Evolutionary conservation across 2,329 filamentous ascomycete genomes (phyloP).

Genomic region (Colletotrichum lupini): DNA sequence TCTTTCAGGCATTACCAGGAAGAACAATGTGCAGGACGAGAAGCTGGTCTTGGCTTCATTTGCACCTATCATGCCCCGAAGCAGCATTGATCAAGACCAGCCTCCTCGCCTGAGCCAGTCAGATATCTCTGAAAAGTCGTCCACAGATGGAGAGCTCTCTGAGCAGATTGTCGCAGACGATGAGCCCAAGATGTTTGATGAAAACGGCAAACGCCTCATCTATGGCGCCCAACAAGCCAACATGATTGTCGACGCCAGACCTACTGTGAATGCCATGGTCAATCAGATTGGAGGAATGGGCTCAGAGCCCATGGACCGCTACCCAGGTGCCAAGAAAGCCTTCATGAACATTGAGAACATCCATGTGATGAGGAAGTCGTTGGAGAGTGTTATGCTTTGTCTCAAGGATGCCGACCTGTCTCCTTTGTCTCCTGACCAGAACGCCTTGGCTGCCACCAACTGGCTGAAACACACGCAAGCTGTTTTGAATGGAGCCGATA

Average conservation of each 20-base stretch:
- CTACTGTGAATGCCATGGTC: slow-evolving; percentile 91
- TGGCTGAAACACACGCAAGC: slow-evolving; percentile 92
- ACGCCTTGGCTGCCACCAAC: slow-evolving; percentile 82
- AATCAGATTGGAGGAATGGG: slow-evolving; percentile 95
- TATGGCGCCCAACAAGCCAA: slow-evolving; percentile 96
- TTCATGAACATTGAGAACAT: slow-evolving; percentile 99
- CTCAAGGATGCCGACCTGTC: slow-evolving; percentile 94
- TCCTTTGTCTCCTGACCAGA: slow-evolving; percentile 82
- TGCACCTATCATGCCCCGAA: slow-evolving; percentile 69
- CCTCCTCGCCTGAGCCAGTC: slow-evolving; percentile 62
- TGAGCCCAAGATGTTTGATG: slow-evolving; percentile 61
- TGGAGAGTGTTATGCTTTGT: slow-evolving; percentile 88
- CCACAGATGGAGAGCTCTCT: slow-evolving; percentile 61
- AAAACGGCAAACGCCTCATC: slow-evolving; percentile 72
- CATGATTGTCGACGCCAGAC: slow-evolving; percentile 94
- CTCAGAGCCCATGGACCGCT: slow-evolving; percentile 98
- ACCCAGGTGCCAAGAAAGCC: slow-evolving; percentile 89
- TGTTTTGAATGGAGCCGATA: slow-evolving; percentile 83
- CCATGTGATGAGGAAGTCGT: slow-evolving; percentile 94
- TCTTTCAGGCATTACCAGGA: slow-evolving; percentile 84
- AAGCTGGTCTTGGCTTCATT: slow-evolving; percentile 94
- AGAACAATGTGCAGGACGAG: slow-evolving; percentile 95
- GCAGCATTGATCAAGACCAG: slow-evolving; percentile 44
- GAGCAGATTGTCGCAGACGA: slow-evolving; percentile 64
- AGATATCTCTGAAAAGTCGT: slow-evolving; percentile 52